Percentiles rank a stretch among this genome's conserved stretches.
Conservation (phyloP, 2,329 filamentous ascomycete genomes). For the Alternaria atra region DNA sequence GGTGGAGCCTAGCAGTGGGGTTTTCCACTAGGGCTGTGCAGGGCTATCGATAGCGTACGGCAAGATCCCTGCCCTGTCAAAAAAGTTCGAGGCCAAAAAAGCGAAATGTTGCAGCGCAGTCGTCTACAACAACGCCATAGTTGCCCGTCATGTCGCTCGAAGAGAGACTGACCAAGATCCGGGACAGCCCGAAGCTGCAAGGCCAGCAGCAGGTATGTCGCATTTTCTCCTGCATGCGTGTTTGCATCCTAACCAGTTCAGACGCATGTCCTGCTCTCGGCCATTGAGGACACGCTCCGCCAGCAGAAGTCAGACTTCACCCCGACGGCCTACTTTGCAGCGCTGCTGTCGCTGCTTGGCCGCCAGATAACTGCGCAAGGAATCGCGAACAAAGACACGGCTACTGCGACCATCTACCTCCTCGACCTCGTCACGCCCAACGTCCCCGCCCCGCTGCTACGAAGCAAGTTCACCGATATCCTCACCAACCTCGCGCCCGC, state of each 20-base stretch:
- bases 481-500: conserved; percentile 85
- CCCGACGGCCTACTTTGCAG: conserved; percentile 92
- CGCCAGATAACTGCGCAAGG: conserved; percentile 74
- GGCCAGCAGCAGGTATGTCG: conserved; percentile 84
- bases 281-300: conserved; percentile 90
- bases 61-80: conserved; percentile 21
- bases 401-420: conserved; percentile 89
- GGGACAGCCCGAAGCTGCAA: conserved; percentile 88
- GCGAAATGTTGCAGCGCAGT: conserved; percentile 7
- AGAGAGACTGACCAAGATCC: conserved; percentile 96
- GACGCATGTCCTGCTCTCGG: conserved; percentile 86
- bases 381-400: conserved; percentile 80
- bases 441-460: conserved; percentile 84
- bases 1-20: conserved; percentile 11
- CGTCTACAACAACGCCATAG: conserved; percentile 25
- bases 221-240: conserved; percentile 12
- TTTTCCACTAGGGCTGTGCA: conserved; percentile 1
- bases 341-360: conserved; percentile 86
- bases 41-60: conserved; percentile 26
- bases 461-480: conserved; percentile 94
- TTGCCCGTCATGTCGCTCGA: conserved; percentile 67
- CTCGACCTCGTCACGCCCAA: conserved; percentile 90
- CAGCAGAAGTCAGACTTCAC: conserved; percentile 85
- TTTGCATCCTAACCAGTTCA: conserved; percentile 50
- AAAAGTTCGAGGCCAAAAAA: conserved; percentile 28